Evolutionary conservation across 192 early-diverging fungal genomes (phyloP), one percentile per base, ranked within the genome.

Genomic region (Funneliformis mosseae): DNA sequence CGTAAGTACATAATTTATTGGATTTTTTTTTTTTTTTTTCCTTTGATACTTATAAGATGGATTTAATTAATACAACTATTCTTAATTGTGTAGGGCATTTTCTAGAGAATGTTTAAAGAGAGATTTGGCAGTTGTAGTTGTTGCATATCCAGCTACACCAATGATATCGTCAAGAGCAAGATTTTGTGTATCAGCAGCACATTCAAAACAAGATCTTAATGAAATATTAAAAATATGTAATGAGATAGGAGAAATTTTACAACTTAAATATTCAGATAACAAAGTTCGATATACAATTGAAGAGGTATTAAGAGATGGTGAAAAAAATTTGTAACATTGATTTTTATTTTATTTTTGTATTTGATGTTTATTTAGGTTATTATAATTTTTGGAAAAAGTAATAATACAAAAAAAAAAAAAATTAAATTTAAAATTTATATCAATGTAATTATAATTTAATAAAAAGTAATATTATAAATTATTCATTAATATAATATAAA

Each of bases 61-160:
- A 46, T 63, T 74, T 48, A 39, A 39, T 68, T 69, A 41, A 39
- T 18, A 18, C 11, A 4, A 28, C 10, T 48, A 1, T 33, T 16
- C 42, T 50, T 60, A 42, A 21, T 21, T 69, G 14, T 80, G 42
- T 75, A 87, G 86, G 41, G 98, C 97, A 39, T 99, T 99, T 83
- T 97, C 96, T 61, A 91, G 97, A 55, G 96, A 97, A 85, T 90
- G 92, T 77, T 90, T 98, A 48, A 89, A 92, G 79, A 90, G 97
- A 63, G 94, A 94, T 73, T 93, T 99, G 76, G 96, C 96, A 25
- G 95, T 98, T 16, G 96, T 97, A 25, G 98, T 99, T 1, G 98
- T 99, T 5, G 96, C 95, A 59, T 97, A 97, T 84, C 98, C 97
- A 4, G 98, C 97, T 12, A 99, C 98, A 6, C 96, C 98, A n/a